Evolutionary conservation across 305 asterid genomes (phyloP).

Genomic region (Caryopteris hybrid): DNA sequence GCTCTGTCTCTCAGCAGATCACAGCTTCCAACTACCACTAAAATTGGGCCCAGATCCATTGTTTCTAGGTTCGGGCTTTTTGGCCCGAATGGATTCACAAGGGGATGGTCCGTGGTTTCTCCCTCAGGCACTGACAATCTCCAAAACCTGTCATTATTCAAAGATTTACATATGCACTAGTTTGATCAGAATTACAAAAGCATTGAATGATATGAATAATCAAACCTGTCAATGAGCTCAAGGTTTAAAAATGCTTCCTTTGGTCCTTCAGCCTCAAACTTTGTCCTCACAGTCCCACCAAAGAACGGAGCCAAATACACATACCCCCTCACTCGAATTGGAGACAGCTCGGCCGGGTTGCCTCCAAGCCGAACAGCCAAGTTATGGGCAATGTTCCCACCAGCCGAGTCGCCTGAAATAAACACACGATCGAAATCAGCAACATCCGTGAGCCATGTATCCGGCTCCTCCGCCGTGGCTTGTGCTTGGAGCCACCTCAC

Average conservation of each 20-base stretch:
- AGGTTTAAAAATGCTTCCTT: slow-evolving; percentile 60
- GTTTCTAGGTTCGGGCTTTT: slow-evolving; percentile 33
- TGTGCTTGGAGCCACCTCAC: slow-evolving; percentile 63
- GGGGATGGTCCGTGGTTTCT: slow-evolving; percentile 53
- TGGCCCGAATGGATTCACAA: slow-evolving; percentile 71
- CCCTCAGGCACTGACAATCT: slow-evolving; percentile 56
- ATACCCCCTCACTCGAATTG: slow-evolving; percentile 56
- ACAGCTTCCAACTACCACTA: slow-evolving; percentile 53
- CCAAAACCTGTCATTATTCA: slow-evolving; percentile 44
- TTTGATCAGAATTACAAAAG: too few relatives aligned
- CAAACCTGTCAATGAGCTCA: slow-evolving; percentile 79
- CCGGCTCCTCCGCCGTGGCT: slow-evolving; percentile 41
- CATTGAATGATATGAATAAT: too few relatives aligned
- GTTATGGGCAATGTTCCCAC: slow-evolving; percentile 68
- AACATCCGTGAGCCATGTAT: slow-evolving; percentile 49
- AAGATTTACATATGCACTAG: too few relatives aligned
- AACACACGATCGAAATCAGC: slow-evolving; percentile 54
- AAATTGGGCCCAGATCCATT: slow-evolving; percentile 50
- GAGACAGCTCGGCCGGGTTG: slow-evolving; percentile 39
- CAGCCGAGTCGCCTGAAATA: slow-evolving; percentile 75
- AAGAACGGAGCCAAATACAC: slow-evolving; percentile 62
- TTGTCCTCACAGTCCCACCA: slow-evolving; percentile 55
- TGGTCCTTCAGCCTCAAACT: slow-evolving; percentile 63
- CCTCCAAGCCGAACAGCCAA: slow-evolving; percentile 47
- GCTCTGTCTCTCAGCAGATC: slow-evolving; percentile 70